Evolutionary conservation across 2,329 filamentous ascomycete species (phyloP).

Genomic region (Ascochyta rabiei): DNA sequence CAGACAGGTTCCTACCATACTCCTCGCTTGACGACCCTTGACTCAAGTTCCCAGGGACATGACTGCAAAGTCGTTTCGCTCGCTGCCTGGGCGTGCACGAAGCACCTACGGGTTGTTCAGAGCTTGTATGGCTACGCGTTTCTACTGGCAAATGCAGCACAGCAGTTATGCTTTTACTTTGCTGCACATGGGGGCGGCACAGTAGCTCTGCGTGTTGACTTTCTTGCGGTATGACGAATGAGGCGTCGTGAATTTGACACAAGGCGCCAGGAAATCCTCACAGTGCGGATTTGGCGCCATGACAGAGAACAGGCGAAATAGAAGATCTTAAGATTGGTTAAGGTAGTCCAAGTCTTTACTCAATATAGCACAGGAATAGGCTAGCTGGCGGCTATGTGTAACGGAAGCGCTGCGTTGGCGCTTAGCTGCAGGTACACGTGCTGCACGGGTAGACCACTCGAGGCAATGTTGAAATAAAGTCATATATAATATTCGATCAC

Average conservation of each 20-base stretch:
- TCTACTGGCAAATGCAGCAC: slow-evolving; percentile 1
- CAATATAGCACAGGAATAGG: neutral
- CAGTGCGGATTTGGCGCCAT: too few relatives aligned
- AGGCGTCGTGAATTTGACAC: neutral
- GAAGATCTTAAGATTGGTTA: neutral
- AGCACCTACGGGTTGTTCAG: neutral
- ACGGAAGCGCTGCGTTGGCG: slow-evolving; percentile 4
- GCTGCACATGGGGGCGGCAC: neutral
- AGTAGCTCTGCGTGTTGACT: neutral
- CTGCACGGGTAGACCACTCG: neutral
- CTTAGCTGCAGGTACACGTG: slow-evolving; percentile 7
- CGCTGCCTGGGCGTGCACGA: neutral
- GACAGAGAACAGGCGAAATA: too few relatives aligned
- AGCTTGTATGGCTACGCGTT: neutral
- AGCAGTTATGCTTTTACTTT: neutral
- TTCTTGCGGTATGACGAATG: neutral
- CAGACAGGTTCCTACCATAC: too few relatives aligned
- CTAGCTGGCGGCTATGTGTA: slow-evolving; percentile 3
- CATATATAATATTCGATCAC: too few relatives aligned
- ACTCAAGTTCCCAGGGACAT: too few relatives aligned
- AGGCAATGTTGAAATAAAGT: too few relatives aligned
- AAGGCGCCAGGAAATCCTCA: neutral
- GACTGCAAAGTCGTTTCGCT: neutral
- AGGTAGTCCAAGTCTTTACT: neutral
- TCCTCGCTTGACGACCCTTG: too few relatives aligned